Percentiles rank a stretch among this genome's conserved stretches.
phyloP scores from a whole-genome alignment of 768 basidiomycete genomes.

The Hypsizygus marmoreus region DNA sequence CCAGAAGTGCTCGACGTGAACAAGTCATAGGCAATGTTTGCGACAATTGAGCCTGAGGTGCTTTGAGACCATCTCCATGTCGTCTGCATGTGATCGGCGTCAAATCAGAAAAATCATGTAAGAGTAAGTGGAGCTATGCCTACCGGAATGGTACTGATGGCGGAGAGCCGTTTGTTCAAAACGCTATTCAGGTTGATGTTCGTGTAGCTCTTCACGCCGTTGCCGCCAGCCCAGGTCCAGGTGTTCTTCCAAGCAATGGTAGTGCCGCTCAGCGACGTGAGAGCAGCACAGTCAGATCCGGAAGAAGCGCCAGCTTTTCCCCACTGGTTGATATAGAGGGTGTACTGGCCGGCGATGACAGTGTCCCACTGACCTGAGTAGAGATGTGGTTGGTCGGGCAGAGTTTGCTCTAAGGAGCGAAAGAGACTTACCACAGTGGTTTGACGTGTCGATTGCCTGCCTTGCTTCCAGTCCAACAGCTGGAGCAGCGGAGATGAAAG shows the following conservation, averaged over 20 bases:
- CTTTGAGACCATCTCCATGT: conserved; percentile 59
- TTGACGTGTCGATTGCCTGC: conserved; percentile 35
- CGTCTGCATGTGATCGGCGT: conserved; percentile 31
- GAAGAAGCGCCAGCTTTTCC: conserved; percentile 39
- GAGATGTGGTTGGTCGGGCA: background rate
- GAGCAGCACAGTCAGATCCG: conserved; percentile 52
- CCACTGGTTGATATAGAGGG: conserved; percentile 53
- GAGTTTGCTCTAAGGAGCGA: background rate
- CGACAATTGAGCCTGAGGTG: conserved; percentile 42
- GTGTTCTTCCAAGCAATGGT: conserved; percentile 51
- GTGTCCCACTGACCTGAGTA: conserved; percentile 53
- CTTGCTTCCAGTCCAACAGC: conserved; percentile 26
- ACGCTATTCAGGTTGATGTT: conserved; percentile 54
- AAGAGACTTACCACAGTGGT: conserved; percentile 35
- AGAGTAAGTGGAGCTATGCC: conserved; percentile 16
- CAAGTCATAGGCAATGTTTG: conserved; percentile 63
- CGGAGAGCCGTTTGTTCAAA: conserved; percentile 53
- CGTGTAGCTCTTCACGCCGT: conserved; percentile 61
- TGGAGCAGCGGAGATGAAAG: conserved; percentile 33
- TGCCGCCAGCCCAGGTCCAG: conserved; percentile 57
- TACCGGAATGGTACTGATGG: conserved; percentile 59
- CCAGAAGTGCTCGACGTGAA: conserved; percentile 57
- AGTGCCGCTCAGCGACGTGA: conserved; percentile 43
- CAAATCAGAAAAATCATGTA: background rate
- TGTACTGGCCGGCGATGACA: conserved; percentile 46